Conservation (phyloP, 1,139 yeast genomes). For the Eremothecium gossypii region DNA sequence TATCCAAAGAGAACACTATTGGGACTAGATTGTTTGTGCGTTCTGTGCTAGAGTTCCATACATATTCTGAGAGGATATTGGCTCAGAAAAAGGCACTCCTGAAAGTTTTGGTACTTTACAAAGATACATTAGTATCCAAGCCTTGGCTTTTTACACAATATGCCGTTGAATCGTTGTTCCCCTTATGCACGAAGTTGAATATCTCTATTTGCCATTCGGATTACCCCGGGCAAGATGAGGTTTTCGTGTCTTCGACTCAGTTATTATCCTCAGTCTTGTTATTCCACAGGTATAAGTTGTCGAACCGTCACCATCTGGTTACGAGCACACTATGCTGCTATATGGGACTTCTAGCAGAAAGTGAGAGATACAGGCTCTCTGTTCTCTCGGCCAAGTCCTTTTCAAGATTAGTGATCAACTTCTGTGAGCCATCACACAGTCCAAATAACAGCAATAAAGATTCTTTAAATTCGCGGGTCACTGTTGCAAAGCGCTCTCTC, state of each 20-base stretch:
- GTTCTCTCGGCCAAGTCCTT: slow-evolving; percentile 36
- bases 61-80: slow-evolving; percentile 10
- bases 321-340: slow-evolving; percentile 40
- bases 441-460: slow-evolving; percentile 23
- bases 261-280: slow-evolving; percentile 48
- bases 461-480: slow-evolving; percentile 46
- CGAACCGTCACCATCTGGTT: slow-evolving; percentile 65
- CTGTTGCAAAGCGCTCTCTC: slow-evolving; percentile 47
- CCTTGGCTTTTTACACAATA: slow-evolving; percentile 63
- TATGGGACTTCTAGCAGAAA: slow-evolving; percentile 38
- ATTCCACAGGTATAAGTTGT: slow-evolving; percentile 59
- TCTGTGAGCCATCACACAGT: slow-evolving; percentile 57
- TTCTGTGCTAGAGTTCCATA: slow-evolving; percentile 23
- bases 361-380: slow-evolving; percentile 12
- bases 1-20: slow-evolving; percentile 18
- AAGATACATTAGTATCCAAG: slow-evolving; percentile 37
- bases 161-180: slow-evolving; percentile 43
- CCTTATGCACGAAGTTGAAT: slow-evolving; percentile 30
- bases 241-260: slow-evolving; percentile 36
- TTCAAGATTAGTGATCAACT: slow-evolving; percentile 52
- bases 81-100: slow-evolving; percentile 7
- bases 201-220: slow-evolving; percentile 3
- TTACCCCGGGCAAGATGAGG: slow-evolving; percentile 13
- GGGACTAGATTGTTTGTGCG: slow-evolving; percentile 20
- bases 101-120: slow-evolving; percentile 27